Evolutionary conservation across 768 basidiomycete species (phyloP).

Genomic region (Tulasnella sp.): DNA sequence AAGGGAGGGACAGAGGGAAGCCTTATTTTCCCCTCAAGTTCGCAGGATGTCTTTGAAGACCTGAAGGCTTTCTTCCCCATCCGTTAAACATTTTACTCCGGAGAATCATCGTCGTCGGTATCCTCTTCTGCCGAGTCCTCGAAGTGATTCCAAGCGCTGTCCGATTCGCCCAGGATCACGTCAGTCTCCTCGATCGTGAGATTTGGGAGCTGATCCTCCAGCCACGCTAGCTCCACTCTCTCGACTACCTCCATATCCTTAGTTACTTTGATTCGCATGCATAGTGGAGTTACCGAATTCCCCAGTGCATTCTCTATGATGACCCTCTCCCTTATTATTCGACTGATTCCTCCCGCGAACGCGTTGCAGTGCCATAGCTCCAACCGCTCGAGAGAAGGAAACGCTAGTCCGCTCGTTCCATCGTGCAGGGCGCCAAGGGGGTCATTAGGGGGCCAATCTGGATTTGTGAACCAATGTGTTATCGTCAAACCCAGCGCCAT

Average conservation of each 20-base stretch:
- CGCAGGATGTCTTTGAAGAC: too few species aligned
- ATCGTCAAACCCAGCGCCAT: not conserved
- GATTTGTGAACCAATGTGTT: too few species aligned
- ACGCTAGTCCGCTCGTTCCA: not conserved
- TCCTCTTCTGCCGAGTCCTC: too few species aligned
- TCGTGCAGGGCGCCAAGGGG: not conserved
- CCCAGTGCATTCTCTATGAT: not conserved
- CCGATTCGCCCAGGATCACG: too few species aligned
- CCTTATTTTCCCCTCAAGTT: too few species aligned
- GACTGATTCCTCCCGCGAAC: not conserved
- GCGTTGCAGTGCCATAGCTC: not conserved
- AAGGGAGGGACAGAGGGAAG: too few species aligned
- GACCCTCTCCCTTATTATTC: not conserved
- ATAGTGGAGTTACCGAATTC: not conserved
- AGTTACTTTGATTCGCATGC: not conserved
- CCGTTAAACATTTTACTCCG: too few species aligned
- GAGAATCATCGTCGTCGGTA: too few species aligned
- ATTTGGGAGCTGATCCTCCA: not conserved
- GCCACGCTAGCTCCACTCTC: not conserved
- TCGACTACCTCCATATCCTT: not conserved
- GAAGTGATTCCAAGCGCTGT: too few species aligned
- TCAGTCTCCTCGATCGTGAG: not conserved
- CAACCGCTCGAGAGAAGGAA: not conserved
- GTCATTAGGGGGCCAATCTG: not conserved
- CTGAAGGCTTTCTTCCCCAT: too few species aligned